Percentiles rank a stretch among this genome's conserved stretches.
Conservation (phyloP, 169 alveolate genomes). For the Babesia ovis region DNA sequence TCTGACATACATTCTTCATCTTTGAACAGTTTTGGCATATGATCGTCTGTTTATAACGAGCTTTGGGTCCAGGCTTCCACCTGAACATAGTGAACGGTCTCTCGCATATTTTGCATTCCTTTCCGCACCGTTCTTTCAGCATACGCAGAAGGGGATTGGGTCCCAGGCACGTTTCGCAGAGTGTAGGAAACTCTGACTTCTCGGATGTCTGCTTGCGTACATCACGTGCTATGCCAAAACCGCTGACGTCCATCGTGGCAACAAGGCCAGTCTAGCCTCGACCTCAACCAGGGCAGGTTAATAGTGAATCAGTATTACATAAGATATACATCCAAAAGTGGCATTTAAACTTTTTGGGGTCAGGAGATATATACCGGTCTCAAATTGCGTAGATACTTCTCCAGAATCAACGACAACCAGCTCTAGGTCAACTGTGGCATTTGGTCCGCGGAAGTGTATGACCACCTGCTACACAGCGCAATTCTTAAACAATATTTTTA, state of each 20-base stretch:
- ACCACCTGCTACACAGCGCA: too few species aligned
- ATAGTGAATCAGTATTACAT: too few species aligned
- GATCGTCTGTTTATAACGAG: constrained; percentile 94
- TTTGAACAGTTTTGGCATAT: constrained; percentile 97
- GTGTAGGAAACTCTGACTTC: constrained; percentile 93
- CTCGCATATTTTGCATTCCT: constrained; percentile 95
- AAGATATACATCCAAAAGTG: too few species aligned
- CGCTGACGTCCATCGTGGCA: constrained; percentile 80
- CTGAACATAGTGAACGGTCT: constrained; percentile 97
- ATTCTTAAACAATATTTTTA: too few species aligned
- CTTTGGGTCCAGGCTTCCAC: constrained; percentile 96
- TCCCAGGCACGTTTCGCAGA: constrained; percentile 98
- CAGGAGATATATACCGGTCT: too few species aligned
- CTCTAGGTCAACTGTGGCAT: too few species aligned
- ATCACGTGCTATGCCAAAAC: constrained; percentile 81
- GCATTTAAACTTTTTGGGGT: too few species aligned
- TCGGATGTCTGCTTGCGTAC: constrained; percentile 80
- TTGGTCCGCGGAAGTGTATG: too few species aligned
- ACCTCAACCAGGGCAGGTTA: too few species aligned
- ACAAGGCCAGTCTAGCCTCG: too few species aligned
- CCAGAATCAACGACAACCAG: too few species aligned
- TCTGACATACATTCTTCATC: constrained; percentile 96
- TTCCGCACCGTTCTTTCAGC: constrained; percentile 92
- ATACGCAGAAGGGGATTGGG: constrained; percentile 95
- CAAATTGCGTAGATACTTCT: too few species aligned